A percentile compares a stretch with the other conserved stretches of the same genome.
These are phyloP conservation scores for Microcos paniculata DNA, from an alignment of 345 rosid species.

Conservation along the genomic window DNA sequence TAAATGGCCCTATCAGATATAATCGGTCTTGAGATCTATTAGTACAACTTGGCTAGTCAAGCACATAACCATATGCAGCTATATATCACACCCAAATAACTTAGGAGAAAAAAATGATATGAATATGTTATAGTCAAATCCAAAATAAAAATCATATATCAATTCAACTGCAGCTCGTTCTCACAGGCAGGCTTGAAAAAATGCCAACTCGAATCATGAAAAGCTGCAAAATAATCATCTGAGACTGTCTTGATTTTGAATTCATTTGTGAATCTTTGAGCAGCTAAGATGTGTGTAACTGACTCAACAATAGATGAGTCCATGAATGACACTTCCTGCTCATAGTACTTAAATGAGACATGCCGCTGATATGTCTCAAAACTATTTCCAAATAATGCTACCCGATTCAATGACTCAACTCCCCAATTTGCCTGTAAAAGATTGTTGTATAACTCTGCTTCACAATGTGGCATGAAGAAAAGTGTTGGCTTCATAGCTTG, in stretches of 20 bases:
- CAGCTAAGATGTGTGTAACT: slow-evolving; percentile 48
- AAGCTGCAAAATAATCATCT: slow-evolving; percentile 73
- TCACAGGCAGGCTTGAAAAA: slow-evolving; percentile 55
- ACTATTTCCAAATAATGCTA: slow-evolving; percentile 77
- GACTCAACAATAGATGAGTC: slow-evolving; percentile 39
- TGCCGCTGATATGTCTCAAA: slow-evolving; percentile 56
- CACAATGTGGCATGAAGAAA: slow-evolving; percentile 94
- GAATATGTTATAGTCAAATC: background rate
- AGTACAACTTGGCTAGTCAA: too few species aligned
- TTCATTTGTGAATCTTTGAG: slow-evolving; percentile 43
- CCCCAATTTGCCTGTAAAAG: slow-evolving; percentile 72
- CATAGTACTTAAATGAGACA: slow-evolving; percentile 41
- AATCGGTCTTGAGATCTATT: too few species aligned
- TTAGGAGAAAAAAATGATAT: too few species aligned
- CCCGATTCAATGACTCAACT: slow-evolving; percentile 38
- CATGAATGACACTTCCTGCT: slow-evolving; percentile 41
- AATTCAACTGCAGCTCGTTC: slow-evolving; percentile 29
- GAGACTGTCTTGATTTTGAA: slow-evolving; percentile 45
- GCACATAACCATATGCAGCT: too few species aligned
- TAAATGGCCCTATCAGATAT: too few species aligned
- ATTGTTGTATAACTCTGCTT: slow-evolving; percentile 69
- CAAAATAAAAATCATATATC: background rate
- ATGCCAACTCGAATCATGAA: slow-evolving; percentile 95
- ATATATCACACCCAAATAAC: too few species aligned
- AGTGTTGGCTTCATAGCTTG: slow-evolving; percentile 60